These are phyloP conservation scores for Calonectria leucothoes DNA, from an alignment of 2,329 filamentous ascomycete genomes.

Conservation along the genomic window DNA sequence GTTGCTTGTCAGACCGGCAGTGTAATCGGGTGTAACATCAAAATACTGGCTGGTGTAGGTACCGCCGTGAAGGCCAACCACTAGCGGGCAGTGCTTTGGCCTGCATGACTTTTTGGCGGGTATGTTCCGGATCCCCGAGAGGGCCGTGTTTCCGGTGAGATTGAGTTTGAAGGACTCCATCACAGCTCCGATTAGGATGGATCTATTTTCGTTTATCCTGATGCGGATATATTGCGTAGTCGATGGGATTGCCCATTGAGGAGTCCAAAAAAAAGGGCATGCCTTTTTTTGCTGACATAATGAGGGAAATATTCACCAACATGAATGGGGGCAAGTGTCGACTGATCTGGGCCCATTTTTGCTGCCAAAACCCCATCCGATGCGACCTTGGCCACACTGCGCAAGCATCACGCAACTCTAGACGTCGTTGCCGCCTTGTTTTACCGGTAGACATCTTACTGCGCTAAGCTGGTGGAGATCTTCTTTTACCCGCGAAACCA, in stretches of 20 bases:
- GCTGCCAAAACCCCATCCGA: not conserved
- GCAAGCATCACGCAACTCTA: not conserved
- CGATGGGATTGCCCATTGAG: not conserved
- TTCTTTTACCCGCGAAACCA: not conserved
- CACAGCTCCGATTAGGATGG: not conserved
- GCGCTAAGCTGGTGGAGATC: slow-evolving; percentile 10
- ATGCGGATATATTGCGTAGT: not conserved
- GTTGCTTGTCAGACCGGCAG: slow-evolving; percentile 26
- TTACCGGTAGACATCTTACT: too few relatives aligned
- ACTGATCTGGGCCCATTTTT: slow-evolving; percentile 14
- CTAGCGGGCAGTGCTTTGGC: slow-evolving; percentile 26
- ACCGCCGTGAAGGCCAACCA: slow-evolving; percentile 36
- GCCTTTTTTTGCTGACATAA: slow-evolving; percentile 15
- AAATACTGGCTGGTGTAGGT: slow-evolving; percentile 36
- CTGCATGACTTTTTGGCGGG: slow-evolving; percentile 8
- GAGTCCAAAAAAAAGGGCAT: not conserved
- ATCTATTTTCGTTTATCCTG: not conserved
- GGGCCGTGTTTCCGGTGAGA: slow-evolving; percentile 18
- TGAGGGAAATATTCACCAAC: not conserved
- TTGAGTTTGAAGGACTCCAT: slow-evolving; percentile 31
- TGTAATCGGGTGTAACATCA: slow-evolving; percentile 29
- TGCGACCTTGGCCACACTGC: not conserved
- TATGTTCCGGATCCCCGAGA: slow-evolving; percentile 33
- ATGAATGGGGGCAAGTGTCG: not conserved
- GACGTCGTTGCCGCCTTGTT: too few relatives aligned